Base-by-base conservation (phyloP, 176 grass and related monocot genomes). In the Avena atlantica region DNA sequence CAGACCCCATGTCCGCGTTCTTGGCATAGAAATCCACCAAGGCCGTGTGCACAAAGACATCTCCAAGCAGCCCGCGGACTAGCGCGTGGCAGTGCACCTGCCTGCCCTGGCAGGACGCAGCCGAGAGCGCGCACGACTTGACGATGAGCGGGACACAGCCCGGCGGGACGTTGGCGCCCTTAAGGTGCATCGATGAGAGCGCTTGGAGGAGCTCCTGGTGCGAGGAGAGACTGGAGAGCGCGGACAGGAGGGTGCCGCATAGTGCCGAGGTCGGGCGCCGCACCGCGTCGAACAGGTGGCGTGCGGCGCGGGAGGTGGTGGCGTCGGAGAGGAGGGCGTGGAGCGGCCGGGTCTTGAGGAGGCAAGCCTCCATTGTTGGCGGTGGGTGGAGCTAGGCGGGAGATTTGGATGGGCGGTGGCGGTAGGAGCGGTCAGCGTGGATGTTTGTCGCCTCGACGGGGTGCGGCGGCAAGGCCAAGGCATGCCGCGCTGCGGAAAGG, bases 11-110 rank as follows among this genome's bases (percentile, higher is more conserved):
- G 67, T 95, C 89, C 9, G 83, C 83, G 17, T 65, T 92, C 81
- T 98, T 98, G n/a, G 91, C 89, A 19, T 98, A 98, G 86, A 98
- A 95, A 92, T 98, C 91, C 49, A 98, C 90, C 50, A 95, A 47
- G 52, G 95, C 87, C 29, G 93, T 93, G 64, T 81, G 89, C 49
- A 93, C 81, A 40, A 95, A 98, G 6, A 84, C 72, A 62, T 90
- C 86, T 1, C 75, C 60, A 25, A 87, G 81, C 14, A 92, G 45
- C 0, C 93, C 95, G 25, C 76, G 86, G 78, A 92, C 83, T 84
- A 98, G 77, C 34, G 85, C 86, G 59, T 93, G 84, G 50, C 81
- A 83, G 76, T 98, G 95, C 62, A 91, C 74, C 85, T 93, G 91
- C 62, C 44, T 93, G 53, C 95, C 93, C 47, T 90, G 87, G 36